These are phyloP conservation scores for Euphrasia confusa DNA, from an alignment of 257 asterid genomes.

Conservation along the genomic window DNA sequence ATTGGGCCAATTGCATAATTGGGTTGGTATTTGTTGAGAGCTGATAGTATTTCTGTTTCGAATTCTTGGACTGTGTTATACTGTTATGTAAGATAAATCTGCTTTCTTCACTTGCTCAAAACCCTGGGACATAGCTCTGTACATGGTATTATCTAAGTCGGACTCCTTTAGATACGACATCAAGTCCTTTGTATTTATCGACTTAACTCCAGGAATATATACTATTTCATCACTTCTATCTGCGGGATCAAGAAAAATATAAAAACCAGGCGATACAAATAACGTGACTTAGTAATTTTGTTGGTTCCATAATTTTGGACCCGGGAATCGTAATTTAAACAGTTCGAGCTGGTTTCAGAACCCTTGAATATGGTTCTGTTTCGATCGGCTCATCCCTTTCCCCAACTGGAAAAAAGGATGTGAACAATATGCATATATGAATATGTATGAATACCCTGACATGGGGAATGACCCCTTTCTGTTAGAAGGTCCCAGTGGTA, in stretches of 20 bases:
- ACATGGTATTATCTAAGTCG: not conserved
- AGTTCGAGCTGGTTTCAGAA: too few species aligned
- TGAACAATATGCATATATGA: too few species aligned
- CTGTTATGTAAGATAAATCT: conserved; percentile 21
- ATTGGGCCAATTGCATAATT: conserved; percentile 26
- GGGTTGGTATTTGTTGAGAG: conserved; percentile 21
- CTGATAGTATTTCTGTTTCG: conserved; percentile 16
- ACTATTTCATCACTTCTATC: conserved; percentile 21
- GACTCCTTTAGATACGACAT: conserved; percentile 1
- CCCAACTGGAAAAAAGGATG: too few species aligned
- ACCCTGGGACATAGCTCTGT: conserved; percentile 14
- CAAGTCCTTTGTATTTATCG: conserved; percentile 19
- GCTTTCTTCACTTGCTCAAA: conserved; percentile 18
- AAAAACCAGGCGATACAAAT: too few species aligned
- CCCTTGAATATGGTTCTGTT: too few species aligned
- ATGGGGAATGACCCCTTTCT: conserved; percentile 11
- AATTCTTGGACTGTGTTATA: conserved; percentile 23
- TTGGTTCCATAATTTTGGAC: too few species aligned
- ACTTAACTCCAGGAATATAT: conserved; percentile 22
- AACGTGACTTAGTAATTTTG: too few species aligned
- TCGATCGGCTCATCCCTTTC: too few species aligned
- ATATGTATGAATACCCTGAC: not conserved
- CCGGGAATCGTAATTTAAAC: too few species aligned
- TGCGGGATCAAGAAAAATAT: conserved; percentile 13
- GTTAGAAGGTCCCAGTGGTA: conserved; percentile 1